phyloP scores from a whole-genome alignment of 1,139 yeast species.

The Yamadazyma aaseri region DNA sequence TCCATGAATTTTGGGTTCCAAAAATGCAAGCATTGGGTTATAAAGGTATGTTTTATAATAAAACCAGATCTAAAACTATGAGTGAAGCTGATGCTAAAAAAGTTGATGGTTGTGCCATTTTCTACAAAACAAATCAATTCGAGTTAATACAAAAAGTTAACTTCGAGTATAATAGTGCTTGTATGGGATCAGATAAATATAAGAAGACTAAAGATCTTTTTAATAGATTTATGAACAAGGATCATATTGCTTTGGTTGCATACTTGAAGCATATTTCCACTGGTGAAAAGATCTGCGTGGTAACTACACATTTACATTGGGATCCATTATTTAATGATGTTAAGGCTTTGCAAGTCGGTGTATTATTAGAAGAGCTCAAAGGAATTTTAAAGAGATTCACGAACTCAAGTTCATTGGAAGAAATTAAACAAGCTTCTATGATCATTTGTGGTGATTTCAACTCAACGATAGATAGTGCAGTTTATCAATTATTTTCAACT shows the following conservation, averaged over 20 bases:
- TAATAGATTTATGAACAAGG: slow-evolving; percentile 95
- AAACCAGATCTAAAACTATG: slow-evolving; percentile 93
- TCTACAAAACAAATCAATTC: slow-evolving; percentile 70
- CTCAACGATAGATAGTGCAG: slow-evolving; percentile 85
- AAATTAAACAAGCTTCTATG: slow-evolving; percentile 66
- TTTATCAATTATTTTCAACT: slow-evolving; percentile 80
- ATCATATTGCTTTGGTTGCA: slow-evolving; percentile 83
- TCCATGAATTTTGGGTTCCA: slow-evolving; percentile 84
- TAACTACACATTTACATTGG: slow-evolving; percentile 97
- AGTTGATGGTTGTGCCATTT: slow-evolving; percentile 97
- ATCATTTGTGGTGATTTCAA: slow-evolving; percentile 95
- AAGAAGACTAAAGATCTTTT: slow-evolving; percentile 93
- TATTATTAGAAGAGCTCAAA: slow-evolving; percentile 84
- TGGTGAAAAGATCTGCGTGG: slow-evolving; percentile 71
- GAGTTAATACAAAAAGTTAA: slow-evolving; percentile 67
- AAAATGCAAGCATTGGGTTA: slow-evolving; percentile 72
- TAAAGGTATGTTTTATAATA: slow-evolving; percentile 77
- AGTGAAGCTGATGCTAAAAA: slow-evolving; percentile 75
- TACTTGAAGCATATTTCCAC: slow-evolving; percentile 71
- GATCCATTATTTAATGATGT: slow-evolving; percentile 97
- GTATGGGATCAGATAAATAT: slow-evolving; percentile 84
- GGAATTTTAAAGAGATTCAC: slow-evolving; percentile 52
- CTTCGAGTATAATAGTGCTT: slow-evolving; percentile 84
- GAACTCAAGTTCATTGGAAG: slow-evolving; percentile 48
- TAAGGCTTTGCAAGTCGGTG: slow-evolving; percentile 92